These are phyloP conservation scores for Collybiopsis luxurians DNA, from an alignment of 768 basidiomycete species.

Conservation along the genomic window DNA sequence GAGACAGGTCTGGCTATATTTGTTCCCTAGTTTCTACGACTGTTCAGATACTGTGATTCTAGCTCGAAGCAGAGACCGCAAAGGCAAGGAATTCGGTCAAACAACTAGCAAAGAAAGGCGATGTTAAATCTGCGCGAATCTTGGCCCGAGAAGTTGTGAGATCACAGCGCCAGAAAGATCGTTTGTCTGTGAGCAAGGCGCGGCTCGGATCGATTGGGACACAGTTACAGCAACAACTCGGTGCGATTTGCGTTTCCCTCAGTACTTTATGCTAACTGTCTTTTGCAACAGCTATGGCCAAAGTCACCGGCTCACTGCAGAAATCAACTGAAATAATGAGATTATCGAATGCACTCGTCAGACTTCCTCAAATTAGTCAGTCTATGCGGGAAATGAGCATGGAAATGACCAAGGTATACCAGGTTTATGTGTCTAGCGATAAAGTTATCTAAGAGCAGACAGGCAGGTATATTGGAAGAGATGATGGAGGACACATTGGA, in stretches of 20 bases:
- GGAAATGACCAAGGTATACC: constrained; percentile 95
- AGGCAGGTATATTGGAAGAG: constrained; percentile 98
- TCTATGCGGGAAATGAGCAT: constrained; percentile 98
- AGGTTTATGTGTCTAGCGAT: not conserved
- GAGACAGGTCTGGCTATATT: constrained; percentile 70
- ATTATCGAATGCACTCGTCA: constrained; percentile 88
- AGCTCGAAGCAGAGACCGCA: constrained; percentile 81
- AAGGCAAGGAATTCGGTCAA: constrained; percentile 84
- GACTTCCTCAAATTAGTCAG: constrained; percentile 87
- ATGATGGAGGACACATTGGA: constrained; percentile 95
- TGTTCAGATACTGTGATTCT: constrained; percentile 9
- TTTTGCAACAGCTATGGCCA: constrained; percentile 72
- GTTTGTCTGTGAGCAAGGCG: constrained; percentile 90
- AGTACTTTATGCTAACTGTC: not conserved
- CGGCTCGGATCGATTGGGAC: constrained; percentile 85
- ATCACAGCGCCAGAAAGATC: constrained; percentile 91
- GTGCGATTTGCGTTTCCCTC: constrained; percentile 43
- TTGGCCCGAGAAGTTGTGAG: constrained; percentile 93
- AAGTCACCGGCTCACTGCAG: constrained; percentile 96
- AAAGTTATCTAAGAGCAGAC: not conserved
- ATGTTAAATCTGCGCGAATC: constrained; percentile 89
- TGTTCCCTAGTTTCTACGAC: constrained; percentile 12
- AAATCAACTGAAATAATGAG: constrained; percentile 99
- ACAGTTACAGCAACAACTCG: constrained; percentile 89
- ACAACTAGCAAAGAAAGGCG: constrained; percentile 86